Evolutionary conservation across 2,329 filamentous ascomycete species (phyloP).

Genomic region (Pseudopithomyces chartarum): DNA sequence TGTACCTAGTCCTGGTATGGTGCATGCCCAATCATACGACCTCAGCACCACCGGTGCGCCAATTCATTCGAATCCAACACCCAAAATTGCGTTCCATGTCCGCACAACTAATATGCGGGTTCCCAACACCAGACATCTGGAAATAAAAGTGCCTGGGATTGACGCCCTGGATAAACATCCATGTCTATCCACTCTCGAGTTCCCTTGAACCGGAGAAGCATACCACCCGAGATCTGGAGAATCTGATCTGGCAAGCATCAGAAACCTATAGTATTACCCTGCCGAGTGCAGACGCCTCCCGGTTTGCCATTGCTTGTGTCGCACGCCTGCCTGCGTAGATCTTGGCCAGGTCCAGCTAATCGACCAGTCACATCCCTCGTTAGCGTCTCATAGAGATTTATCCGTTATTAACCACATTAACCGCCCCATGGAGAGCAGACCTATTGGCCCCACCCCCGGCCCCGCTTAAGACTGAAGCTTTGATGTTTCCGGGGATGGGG

Average conservation of each 20-base stretch:
- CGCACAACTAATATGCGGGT: conserved; percentile 9
- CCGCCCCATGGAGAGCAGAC: conserved; percentile 7
- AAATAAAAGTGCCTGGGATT: conserved; percentile 8
- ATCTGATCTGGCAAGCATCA: conserved; percentile 15
- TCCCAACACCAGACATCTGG: conserved; percentile 14
- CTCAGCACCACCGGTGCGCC: conserved; percentile 3
- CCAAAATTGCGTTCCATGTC: conserved; percentile 15
- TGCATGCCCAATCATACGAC: conserved; percentile 14
- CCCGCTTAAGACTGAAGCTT: conserved; percentile 11
- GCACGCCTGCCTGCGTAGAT: conserved; percentile 18
- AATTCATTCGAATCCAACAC: conserved; percentile 14
- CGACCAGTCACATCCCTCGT: conserved; percentile 10
- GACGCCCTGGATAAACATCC: conserved; percentile 3
- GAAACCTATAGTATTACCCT: conserved; percentile 2
- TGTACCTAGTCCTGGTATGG: neutral
- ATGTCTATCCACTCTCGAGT: conserved; percentile 9
- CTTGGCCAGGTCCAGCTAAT: conserved; percentile 10
- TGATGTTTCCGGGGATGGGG: conserved; percentile 12
- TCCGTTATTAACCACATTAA: conserved; percentile 22
- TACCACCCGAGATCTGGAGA: conserved; percentile 12
- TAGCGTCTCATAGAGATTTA: conserved; percentile 16
- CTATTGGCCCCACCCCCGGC: conserved; percentile 14
- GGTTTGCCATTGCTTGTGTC: conserved; percentile 10
- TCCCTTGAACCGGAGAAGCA: conserved; percentile 22
- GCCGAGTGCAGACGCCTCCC: conserved; percentile 16